phyloP scores from a whole-genome alignment of 257 asterid genomes.

The Solanum sejunctum region DNA sequence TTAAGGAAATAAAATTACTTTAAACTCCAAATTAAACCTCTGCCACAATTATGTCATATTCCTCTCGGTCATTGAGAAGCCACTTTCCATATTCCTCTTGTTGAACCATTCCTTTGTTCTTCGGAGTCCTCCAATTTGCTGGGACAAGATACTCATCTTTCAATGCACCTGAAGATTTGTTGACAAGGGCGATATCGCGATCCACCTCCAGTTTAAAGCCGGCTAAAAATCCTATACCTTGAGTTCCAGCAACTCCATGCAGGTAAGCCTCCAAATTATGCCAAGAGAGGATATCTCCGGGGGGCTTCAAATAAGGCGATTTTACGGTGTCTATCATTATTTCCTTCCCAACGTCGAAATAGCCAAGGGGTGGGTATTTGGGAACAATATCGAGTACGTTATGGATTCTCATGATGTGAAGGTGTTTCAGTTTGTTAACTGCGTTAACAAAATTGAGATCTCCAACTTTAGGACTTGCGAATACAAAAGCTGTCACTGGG shows the following conservation, averaged over 20 bases:
- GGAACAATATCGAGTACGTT: conserved; percentile 56
- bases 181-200: conserved; percentile 46
- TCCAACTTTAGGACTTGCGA: conserved; percentile 71
- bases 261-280: conserved; percentile 53
- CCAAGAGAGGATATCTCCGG: conserved; percentile 28
- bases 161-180: conserved; percentile 39
- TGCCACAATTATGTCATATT: neutral
- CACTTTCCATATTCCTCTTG: conserved; percentile 57
- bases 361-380: conserved; percentile 28
- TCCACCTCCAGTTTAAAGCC: conserved; percentile 45
- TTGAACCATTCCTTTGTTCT: conserved; percentile 75
- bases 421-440: conserved; percentile 6
- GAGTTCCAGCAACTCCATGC: conserved; percentile 79
- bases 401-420: conserved; percentile 28
- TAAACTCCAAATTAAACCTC: neutral
- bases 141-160: conserved; percentile 49
- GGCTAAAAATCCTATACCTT: conserved; percentile 35
- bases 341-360: conserved; percentile 57
- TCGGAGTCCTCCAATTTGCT: conserved; percentile 49
- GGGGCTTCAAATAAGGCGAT: conserved; percentile 43
- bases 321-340: conserved; percentile 36
- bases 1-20: neutral
- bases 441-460: conserved; percentile 19
- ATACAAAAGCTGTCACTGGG: conserved; percentile 56
- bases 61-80: conserved; percentile 46